These are phyloP conservation scores for Glaciozyma antarctica DNA, from an alignment of 768 basidiomycete species.

Conservation along the genomic window DNA sequence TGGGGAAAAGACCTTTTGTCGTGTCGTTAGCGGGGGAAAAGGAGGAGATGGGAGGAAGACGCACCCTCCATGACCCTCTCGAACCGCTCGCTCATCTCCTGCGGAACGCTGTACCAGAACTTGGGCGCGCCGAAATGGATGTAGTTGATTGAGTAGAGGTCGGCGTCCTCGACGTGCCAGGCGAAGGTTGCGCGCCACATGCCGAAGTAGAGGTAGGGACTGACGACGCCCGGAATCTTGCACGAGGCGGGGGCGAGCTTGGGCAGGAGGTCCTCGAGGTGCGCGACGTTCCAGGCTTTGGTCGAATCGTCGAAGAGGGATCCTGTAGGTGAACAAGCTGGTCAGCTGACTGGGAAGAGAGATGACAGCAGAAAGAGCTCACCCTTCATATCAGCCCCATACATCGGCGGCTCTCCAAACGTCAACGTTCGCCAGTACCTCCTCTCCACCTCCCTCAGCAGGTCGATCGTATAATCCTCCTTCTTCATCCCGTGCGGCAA, in stretches of 20 bases:
- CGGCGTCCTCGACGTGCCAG: constrained; percentile 99
- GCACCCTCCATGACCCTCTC: constrained; percentile 81
- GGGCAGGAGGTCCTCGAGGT: constrained; percentile 73
- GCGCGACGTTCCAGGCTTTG: constrained; percentile 85
- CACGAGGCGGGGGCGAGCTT: constrained; percentile 63
- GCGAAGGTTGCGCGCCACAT: constrained; percentile 99
- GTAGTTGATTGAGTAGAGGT: constrained; percentile 96
- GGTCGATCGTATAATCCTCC: constrained; percentile 75
- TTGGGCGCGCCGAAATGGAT: constrained; percentile 96
- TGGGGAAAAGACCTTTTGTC: constrained; percentile 58
- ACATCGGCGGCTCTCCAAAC: constrained; percentile 85
- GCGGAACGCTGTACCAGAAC: constrained; percentile 91
- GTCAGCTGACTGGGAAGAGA: too few species aligned
- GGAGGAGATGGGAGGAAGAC: constrained; percentile 25
- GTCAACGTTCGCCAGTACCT: constrained; percentile 88
- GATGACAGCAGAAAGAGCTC: constrained; percentile 34
- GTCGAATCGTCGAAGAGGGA: constrained; percentile 60
- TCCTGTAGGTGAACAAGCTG: constrained; percentile 27
- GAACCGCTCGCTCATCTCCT: constrained; percentile 67
- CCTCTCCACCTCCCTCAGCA: constrained; percentile 76
- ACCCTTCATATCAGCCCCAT: constrained; percentile 94
- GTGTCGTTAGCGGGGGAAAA: too few species aligned
- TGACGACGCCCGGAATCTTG: constrained; percentile 86
- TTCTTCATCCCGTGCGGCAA: constrained; percentile 40
- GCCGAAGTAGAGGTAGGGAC: constrained; percentile 94